A percentile compares a stretch with the other conserved stretches of the same genome.
Conservation (phyloP, 2,329 filamentous ascomycete species). For the Ophiostoma sp. region DNA sequence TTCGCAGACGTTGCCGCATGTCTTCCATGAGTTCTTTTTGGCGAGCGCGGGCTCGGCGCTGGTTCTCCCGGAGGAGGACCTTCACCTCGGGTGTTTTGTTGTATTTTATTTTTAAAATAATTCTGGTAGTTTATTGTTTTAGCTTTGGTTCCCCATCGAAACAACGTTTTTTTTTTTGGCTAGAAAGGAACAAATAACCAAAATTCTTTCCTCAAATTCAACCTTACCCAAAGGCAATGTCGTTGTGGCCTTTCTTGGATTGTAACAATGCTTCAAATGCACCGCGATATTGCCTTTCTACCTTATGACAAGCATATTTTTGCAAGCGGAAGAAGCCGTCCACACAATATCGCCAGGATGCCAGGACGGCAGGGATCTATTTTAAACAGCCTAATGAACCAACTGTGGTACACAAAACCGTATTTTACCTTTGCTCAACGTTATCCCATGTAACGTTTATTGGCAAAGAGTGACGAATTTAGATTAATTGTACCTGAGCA, state of each 20-base stretch:
- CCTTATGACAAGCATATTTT: not conserved
- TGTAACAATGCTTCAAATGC: not conserved
- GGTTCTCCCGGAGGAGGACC: slow-evolving; percentile 2
- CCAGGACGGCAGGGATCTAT: not conserved
- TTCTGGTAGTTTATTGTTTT: too few relatives aligned
- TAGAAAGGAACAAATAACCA: too few relatives aligned
- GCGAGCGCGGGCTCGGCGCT: slow-evolving; percentile 38
- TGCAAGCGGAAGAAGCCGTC: not conserved
- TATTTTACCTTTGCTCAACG: not conserved
- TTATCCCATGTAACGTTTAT: not conserved
- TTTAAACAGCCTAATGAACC: not conserved
- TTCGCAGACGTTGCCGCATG: slow-evolving; percentile 49
- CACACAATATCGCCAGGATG: not conserved
- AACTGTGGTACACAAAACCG: not conserved
- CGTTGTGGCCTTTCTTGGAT: not conserved
- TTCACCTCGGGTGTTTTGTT: slow-evolving; percentile 8
- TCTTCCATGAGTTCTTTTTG: slow-evolving; percentile 51
- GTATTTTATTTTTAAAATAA: too few relatives aligned
- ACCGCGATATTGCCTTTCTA: not conserved
- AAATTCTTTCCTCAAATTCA: too few relatives aligned
- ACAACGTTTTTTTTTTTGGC: too few relatives aligned
- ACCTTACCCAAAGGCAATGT: too few relatives aligned
- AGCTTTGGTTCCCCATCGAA: too few relatives aligned
- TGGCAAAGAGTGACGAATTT: not conserved
- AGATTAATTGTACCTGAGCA: not conserved